phyloP scores from a whole-genome alignment of 805 yeast species.

The Monosporozyma unispora region DNA sequence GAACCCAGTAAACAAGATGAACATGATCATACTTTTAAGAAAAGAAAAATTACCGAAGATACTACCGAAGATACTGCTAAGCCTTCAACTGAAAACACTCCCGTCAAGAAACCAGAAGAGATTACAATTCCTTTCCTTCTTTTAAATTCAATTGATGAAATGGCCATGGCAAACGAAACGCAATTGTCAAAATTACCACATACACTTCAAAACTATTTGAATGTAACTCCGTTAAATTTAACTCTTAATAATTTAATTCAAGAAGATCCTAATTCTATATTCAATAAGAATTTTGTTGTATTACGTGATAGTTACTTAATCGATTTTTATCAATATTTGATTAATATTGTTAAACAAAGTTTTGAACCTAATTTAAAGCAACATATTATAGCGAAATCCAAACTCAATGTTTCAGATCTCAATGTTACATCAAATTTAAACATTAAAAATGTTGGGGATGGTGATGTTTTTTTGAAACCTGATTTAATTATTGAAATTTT shows the following conservation, averaged over 20 bases:
- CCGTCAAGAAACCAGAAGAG: not conserved
- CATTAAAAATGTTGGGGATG: not conserved
- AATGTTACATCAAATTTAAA: not conserved
- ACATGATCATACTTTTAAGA: not conserved
- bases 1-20: not conserved
- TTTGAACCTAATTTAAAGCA: constrained; percentile 8
- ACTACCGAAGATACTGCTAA: not conserved
- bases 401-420: not conserved
- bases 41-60: not conserved
- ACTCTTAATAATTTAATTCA: constrained; percentile 11
- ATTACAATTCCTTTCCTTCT: not conserved
- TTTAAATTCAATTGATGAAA: not conserved
- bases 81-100: not conserved
- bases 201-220: not conserved
- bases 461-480: not conserved
- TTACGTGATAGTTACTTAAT: constrained; percentile 15
- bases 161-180: not conserved
- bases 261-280: constrained; percentile 13
- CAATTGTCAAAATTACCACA: not conserved
- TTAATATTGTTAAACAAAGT: constrained; percentile 9
- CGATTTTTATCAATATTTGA: constrained; percentile 14
- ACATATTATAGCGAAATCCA: constrained; percentile 5
- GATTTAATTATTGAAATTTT: not conserved
- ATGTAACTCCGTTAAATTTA: constrained; percentile 8
- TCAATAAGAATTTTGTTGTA: constrained; percentile 11